Evolutionary conservation across 345 rosid genomes (phyloP).

Genomic region (Dimocarpus longan): DNA sequence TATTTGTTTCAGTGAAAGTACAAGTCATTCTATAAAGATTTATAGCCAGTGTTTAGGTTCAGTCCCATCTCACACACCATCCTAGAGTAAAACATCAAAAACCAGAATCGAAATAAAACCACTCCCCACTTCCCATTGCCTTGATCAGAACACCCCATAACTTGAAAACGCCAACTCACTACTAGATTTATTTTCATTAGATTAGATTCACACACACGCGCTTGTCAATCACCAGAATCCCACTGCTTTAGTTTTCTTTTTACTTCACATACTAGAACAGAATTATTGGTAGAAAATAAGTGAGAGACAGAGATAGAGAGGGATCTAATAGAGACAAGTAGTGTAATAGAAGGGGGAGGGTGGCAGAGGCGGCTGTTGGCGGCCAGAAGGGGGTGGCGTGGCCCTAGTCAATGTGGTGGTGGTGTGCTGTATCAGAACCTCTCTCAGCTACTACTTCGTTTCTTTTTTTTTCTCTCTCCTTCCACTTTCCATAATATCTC

Average conservation of each 20-base stretch:
- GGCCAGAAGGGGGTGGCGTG: slow-evolving; percentile 21
- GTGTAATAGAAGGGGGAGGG: not conserved
- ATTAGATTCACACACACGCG: not conserved
- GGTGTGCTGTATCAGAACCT: slow-evolving; percentile 14
- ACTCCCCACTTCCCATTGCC: not conserved
- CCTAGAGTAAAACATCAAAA: not conserved
- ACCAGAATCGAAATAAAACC: not conserved
- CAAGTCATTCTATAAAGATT: slow-evolving; percentile 9
- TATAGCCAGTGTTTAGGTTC: slow-evolving; percentile 9
- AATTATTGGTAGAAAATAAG: not conserved
- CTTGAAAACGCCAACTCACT: not conserved
- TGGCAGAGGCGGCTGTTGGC: slow-evolving; percentile 21
- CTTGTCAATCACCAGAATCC: not conserved
- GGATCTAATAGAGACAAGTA: slow-evolving; percentile 8
- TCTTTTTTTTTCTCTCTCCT: slow-evolving; percentile 13
- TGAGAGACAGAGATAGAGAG: not conserved
- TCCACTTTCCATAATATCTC: slow-evolving; percentile 14
- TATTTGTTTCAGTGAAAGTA: slow-evolving; percentile 5
- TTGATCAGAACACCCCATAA: slow-evolving; percentile 16
- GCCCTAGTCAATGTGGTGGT: slow-evolving; percentile 18
- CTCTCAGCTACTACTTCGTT: slow-evolving; percentile 12
- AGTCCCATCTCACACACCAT: slow-evolving; percentile 22
- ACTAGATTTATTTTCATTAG: not conserved
- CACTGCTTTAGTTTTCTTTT: not conserved
- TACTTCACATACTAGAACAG: no score